Percentiles rank a stretch among this genome's conserved stretches.
These are phyloP conservation scores for Quercus lobata DNA, from an alignment of 331 rosid genomes.

Conservation along the genomic window DNA sequence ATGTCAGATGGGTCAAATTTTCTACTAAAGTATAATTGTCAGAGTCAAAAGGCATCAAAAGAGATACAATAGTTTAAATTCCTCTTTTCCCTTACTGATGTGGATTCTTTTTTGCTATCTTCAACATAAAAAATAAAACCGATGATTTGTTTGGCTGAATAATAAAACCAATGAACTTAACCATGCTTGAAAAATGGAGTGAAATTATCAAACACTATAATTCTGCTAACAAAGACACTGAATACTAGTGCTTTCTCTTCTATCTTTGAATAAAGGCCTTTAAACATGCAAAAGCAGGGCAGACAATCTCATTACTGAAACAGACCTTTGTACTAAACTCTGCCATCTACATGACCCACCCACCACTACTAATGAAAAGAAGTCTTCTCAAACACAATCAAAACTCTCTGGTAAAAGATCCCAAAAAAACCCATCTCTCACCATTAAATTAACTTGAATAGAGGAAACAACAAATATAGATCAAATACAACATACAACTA, in stretches of 20 bases:
- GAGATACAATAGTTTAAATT: too few relatives aligned
- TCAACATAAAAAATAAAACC: neutral
- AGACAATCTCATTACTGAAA: constrained; percentile 39
- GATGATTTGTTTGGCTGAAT: too few relatives aligned
- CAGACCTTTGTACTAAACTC: constrained; percentile 45
- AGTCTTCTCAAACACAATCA: constrained; percentile 17
- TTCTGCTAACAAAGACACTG: constrained; percentile 28
- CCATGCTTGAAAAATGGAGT: neutral
- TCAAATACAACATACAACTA: neutral
- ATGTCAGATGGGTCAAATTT: neutral
- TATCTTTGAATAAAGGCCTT: constrained; percentile 22
- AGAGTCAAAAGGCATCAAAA: neutral
- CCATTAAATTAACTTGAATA: constrained; percentile 28
- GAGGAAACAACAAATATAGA: neutral
- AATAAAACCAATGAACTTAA: neutral
- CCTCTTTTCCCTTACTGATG: too few relatives aligned
- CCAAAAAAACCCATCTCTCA: constrained; percentile 60
- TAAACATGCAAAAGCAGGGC: constrained; percentile 32
- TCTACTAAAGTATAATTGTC: neutral
- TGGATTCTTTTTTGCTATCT: neutral
- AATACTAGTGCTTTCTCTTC: constrained; percentile 21
- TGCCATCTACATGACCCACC: constrained; percentile 53
- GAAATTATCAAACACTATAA: constrained; percentile 21
- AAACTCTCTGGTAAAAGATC: constrained; percentile 61
- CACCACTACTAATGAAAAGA: constrained; percentile 1